These are phyloP conservation scores for Sporothrix brunneoviolacea DNA, from an alignment of 2,329 filamentous ascomycete genomes.

Conservation along the genomic window DNA sequence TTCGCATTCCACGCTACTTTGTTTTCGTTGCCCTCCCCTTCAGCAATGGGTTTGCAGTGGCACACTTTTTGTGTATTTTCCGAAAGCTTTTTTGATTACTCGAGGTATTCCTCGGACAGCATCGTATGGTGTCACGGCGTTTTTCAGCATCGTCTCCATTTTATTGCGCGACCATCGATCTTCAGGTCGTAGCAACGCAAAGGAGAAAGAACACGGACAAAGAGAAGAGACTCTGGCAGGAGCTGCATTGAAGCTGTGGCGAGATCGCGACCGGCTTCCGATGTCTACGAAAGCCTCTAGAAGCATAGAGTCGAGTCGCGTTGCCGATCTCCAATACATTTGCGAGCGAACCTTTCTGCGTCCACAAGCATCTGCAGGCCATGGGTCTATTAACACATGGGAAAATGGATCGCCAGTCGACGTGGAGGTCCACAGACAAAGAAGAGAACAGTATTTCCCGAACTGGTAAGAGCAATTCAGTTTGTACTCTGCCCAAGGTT, in stretches of 20 bases:
- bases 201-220: not conserved
- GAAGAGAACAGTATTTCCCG: constrained; percentile 6
- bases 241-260: not conserved
- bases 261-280: too few relatives aligned
- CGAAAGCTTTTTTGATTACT: constrained; percentile 1
- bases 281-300: too few relatives aligned
- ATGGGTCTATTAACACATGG: too few relatives aligned
- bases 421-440: too few relatives aligned
- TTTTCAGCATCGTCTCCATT: constrained; percentile 15
- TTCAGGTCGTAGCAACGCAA: not conserved
- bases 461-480: constrained; percentile 17
- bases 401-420: too few relatives aligned
- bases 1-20: not conserved
- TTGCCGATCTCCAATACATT: too few relatives aligned
- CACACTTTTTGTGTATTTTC: constrained; percentile 4
- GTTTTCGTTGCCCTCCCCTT: not conserved
- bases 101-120: constrained; percentile 19
- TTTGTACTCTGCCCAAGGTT: constrained; percentile 15
- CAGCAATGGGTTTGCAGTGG: not conserved
- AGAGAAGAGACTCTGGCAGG: not conserved
- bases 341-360: too few relatives aligned
- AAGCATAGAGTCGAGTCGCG: too few relatives aligned
- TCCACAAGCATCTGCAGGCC: too few relatives aligned
- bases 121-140: constrained; percentile 25
- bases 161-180: not conserved